Percentiles rank a stretch among this genome's conserved stretches.
phyloP scores from a whole-genome alignment of 495 filamentous ascomycete species.

The Diplogelasinospora grovesii region DNA sequence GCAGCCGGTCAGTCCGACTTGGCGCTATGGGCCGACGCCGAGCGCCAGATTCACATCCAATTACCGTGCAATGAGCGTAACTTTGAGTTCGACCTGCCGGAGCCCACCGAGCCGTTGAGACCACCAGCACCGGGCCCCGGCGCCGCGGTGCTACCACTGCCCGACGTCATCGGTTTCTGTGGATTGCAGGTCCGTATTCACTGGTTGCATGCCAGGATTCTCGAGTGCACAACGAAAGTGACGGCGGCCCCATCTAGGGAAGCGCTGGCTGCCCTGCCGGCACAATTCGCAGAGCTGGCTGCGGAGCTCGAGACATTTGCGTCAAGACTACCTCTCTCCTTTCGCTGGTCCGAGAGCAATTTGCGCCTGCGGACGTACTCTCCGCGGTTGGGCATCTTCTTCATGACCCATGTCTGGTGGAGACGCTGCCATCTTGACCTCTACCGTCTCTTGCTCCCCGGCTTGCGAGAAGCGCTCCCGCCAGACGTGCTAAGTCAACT shows the following conservation, averaged over 20 bases:
- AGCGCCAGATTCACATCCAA: conserved; percentile 36
- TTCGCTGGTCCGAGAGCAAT: conserved; percentile 42
- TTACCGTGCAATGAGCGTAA: conserved; percentile 47
- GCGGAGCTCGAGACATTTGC: conserved; percentile 40
- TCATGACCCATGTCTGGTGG: conserved; percentile 49
- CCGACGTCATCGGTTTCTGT: conserved; percentile 42
- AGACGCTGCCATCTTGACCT: conserved; percentile 45
- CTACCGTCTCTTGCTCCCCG: conserved; percentile 38
- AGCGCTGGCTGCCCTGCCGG: conserved; percentile 32
- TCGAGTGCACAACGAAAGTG: conserved; percentile 35
- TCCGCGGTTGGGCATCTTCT: conserved; percentile 36
- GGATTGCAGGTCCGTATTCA: conserved; percentile 43
- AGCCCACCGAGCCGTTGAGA: conserved; percentile 37
- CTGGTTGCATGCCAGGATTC: conserved; percentile 38
- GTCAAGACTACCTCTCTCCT: conserved; percentile 36
- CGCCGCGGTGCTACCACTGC: conserved; percentile 21
- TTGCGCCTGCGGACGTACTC: conserved; percentile 44
- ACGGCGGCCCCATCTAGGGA: conserved; percentile 25
- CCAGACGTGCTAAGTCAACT: conserved; percentile 29
- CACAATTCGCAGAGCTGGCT: conserved; percentile 31
- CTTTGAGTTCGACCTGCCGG: conserved; percentile 46
- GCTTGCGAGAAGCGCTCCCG: conserved; percentile 37
- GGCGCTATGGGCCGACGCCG: conserved; percentile 37
- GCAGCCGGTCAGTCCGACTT: conserved; percentile 40
- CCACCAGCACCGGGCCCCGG: conserved; percentile 24